Evolutionary conservation across 2,329 filamentous ascomycete genomes (phyloP).

Genomic region (Chaetomium sp.): DNA sequence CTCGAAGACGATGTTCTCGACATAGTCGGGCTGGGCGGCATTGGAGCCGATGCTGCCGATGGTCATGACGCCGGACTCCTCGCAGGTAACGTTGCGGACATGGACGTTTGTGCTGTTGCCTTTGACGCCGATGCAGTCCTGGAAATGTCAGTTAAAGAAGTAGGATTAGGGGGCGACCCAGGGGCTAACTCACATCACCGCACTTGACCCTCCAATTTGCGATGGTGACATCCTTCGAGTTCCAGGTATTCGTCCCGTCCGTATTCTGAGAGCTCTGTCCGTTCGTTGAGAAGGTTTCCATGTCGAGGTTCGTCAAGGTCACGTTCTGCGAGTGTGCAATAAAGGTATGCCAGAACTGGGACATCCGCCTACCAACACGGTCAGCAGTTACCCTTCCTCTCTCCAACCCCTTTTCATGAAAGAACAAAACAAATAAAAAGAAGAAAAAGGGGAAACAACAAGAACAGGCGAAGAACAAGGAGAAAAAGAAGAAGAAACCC

Average conservation of each 20-base stretch:
- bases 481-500: background rate
- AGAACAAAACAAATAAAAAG: no score
- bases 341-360: conserved; percentile 54
- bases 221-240: conserved; percentile 50
- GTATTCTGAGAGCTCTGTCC: conserved; percentile 52
- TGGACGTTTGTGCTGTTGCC: conserved; percentile 46
- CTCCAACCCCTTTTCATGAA: background rate
- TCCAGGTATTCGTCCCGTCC: conserved; percentile 55
- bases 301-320: conserved; percentile 56
- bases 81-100: conserved; percentile 44
- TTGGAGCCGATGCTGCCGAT: conserved; percentile 45
- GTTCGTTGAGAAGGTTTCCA: conserved; percentile 50
- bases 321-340: conserved; percentile 52
- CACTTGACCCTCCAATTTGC: conserved; percentile 50
- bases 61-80: conserved; percentile 44
- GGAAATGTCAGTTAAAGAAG: background rate
- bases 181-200: conserved; percentile 40
- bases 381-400: background rate
- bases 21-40: conserved; percentile 41
- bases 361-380: conserved; percentile 39
- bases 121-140: conserved; percentile 48
- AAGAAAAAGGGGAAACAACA: background rate
- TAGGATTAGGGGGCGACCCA: background rate
- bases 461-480: background rate
- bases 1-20: conserved; percentile 44